Evolutionary conservation across 108 stramenopile genomes (phyloP).

Genomic region (Skeletonema menzelii): DNA sequence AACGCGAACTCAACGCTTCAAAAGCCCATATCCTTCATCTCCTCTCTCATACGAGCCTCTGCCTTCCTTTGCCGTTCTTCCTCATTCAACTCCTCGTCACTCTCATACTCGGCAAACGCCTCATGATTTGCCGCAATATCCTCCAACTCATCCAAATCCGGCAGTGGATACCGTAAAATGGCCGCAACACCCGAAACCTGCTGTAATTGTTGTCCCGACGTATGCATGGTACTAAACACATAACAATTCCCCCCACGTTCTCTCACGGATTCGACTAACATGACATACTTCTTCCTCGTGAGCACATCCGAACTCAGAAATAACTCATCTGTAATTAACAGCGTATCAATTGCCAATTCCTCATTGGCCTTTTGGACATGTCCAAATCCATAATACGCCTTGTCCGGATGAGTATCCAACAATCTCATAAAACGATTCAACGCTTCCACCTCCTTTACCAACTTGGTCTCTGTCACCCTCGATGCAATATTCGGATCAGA

Average conservation of each 20-base stretch:
- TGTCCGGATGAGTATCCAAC: conserved; percentile 89
- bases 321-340: conserved; percentile 93
- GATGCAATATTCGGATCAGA: conserved; percentile 80
- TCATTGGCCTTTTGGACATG: conserved; percentile 89
- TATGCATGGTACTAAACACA: conserved; percentile 91
- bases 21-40: conserved; percentile 81
- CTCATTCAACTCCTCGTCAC: conserved; percentile 39
- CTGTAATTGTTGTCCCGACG: conserved; percentile 92
- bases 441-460: conserved; percentile 89
- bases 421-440: conserved; percentile 90
- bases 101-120: conserved; percentile 12
- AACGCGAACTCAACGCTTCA: not conserved
- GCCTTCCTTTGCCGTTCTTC: conserved; percentile 24
- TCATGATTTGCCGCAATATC: conserved; percentile 49
- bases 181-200: conserved; percentile 95
- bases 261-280: conserved; percentile 87
- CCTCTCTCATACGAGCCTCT: conserved; percentile 61
- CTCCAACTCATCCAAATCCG: conserved; percentile 82
- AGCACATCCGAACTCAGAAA: conserved; percentile 86
- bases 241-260: conserved; percentile 87
- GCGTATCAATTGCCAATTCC: conserved; percentile 85
- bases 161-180: conserved; percentile 88
- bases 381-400: conserved; percentile 90
- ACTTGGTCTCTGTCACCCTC: conserved; percentile 88
- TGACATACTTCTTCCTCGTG: conserved; percentile 77